A percentile compares a stretch with the other conserved stretches of the same genome.
Conservation (phyloP, 331 rosid genomes). For the Quercus phellos region DNA sequence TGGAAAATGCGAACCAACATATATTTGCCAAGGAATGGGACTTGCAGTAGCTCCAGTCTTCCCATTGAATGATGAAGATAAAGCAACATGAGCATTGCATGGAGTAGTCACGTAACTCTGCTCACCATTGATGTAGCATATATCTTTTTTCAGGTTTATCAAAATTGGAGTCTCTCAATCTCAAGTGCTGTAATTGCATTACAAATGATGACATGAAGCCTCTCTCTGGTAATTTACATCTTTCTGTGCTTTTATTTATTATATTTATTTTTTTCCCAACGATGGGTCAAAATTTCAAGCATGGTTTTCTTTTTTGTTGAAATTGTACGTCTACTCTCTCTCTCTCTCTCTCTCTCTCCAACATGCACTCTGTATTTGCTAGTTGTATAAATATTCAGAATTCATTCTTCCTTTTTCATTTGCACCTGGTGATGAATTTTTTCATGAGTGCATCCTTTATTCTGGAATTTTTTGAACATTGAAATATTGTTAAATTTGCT, state of each 20-base stretch:
- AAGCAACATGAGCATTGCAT: background rate
- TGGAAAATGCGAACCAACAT: background rate
- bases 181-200: conserved; percentile 92
- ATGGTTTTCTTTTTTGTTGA: background rate
- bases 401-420: background rate
- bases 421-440: background rate
- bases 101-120: background rate
- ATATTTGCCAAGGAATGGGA: background rate
- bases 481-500: background rate
- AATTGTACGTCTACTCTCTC: background rate
- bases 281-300: too few relatives aligned
- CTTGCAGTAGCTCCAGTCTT: background rate
- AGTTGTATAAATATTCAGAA: background rate
- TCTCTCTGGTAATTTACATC: conserved; percentile 55
- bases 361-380: background rate
- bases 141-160: conserved; percentile 53
- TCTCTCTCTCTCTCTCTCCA: background rate
- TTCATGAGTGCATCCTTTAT: background rate
- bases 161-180: conserved; percentile 84
- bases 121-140: conserved; percentile 1
- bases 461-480: background rate
- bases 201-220: conserved; percentile 74
- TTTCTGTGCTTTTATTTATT: conserved; percentile 10
- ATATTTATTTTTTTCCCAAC: background rate
- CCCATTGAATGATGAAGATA: background rate